Base-by-base conservation (phyloP, 2,329 filamentous ascomycete species). In the Venturia aucupariae region DNA sequence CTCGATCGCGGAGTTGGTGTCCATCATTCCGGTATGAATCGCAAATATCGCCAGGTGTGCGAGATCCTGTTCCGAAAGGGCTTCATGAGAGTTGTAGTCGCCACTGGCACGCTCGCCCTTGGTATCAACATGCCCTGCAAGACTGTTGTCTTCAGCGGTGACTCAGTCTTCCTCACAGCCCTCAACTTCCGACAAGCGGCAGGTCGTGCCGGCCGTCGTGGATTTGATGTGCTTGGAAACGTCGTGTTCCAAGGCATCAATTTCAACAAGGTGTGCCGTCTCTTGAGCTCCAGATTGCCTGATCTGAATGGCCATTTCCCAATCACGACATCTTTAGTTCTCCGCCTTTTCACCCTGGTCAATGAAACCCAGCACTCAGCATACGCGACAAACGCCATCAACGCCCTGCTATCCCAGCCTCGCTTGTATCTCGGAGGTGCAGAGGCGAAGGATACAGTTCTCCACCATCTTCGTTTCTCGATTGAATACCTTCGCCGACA, bases 11-110 rank as follows among this genome's bases (percentile, higher is more conserved):
- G 90, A 24, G 79, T 93, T 22, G 90, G 87, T 39, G 84, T 92
- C 7, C 89, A 93, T 75, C 90, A 93, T 71, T 83, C 89, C 22
- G 89, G 90, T 75, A 85, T 92, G 86, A 92, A 92, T 71, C 81
- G 88, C 60, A 84, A 84, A 67, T 92, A 92, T 71, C 84, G 90
- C 44, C 88, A 91, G 72, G 79, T 78, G 24, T 86, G 90, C 1
- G 89, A 92, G 71, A 88, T 90, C 66, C 75, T 91, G 8, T 92
- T 91, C 75, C 82, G 90, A 10, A 87, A 84, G 71, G 87, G 88
- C 0, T 92, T 84, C 70, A 74, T 92, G 48, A 81, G 83, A 8
- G 85, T 88, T 0, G 85, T 92, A 35, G 81, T 92, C 32, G 89
- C 89, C 0, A 92, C 89, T 1, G 89, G 88, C 0, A 92, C 89